phyloP scores from a whole-genome alignment of 1,139 yeast genomes.

The Lodderomyces elongisporus region DNA sequence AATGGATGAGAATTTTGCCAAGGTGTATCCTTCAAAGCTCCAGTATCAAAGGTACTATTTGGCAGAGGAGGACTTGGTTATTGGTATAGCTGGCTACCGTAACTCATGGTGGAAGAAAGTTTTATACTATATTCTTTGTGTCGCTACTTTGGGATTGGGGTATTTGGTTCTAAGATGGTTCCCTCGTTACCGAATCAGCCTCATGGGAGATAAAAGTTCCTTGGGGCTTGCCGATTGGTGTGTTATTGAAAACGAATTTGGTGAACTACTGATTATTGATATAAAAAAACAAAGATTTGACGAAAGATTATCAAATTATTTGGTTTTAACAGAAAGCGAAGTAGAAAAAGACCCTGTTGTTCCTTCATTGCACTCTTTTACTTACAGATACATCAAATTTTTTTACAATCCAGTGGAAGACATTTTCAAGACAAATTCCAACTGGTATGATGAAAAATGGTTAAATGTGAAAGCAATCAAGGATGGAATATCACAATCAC shows the following conservation, averaged over 20 bases:
- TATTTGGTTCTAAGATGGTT: constrained; percentile 79
- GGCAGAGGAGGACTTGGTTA: constrained; percentile 90
- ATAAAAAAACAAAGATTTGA: constrained; percentile 60
- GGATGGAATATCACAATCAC: constrained; percentile 68
- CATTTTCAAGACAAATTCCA: constrained; percentile 73
- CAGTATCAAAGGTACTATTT: constrained; percentile 78
- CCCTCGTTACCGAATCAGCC: constrained; percentile 65
- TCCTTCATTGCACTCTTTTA: constrained; percentile 66
- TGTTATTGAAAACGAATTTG: constrained; percentile 89
- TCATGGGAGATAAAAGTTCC: constrained; percentile 63
- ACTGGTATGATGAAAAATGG: constrained; percentile 86
- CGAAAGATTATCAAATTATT: constrained; percentile 65
- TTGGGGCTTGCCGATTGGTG: constrained; percentile 89
- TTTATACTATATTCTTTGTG: constrained; percentile 52
- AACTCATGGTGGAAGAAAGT: constrained; percentile 44
- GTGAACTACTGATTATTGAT: constrained; percentile 63
- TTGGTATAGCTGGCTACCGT: constrained; percentile 88
- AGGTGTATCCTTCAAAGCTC: constrained; percentile 39
- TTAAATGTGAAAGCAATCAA: constrained; percentile 48
- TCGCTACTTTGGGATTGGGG: constrained; percentile 62
- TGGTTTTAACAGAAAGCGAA: constrained; percentile 29
- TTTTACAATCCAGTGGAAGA: constrained; percentile 85
- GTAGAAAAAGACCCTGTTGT: constrained; percentile 52
- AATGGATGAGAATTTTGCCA: constrained; percentile 38
- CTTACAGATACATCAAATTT: constrained; percentile 77